These are phyloP conservation scores for Entomortierella beljakovae DNA, from an alignment of 192 early-diverging fungal genomes.

Conservation along the genomic window DNA sequence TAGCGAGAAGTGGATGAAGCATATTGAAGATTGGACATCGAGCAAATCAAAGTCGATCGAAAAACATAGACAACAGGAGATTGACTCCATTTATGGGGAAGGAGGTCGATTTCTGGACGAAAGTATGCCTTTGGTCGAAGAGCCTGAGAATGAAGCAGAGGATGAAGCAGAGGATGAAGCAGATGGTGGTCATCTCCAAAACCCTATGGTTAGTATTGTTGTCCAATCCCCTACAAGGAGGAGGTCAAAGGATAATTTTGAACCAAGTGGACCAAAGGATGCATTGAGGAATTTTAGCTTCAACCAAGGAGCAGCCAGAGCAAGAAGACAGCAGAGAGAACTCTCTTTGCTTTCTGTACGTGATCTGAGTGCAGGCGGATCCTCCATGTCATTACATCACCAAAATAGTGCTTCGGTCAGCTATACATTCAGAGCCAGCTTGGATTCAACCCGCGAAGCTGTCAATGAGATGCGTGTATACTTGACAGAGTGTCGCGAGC, in stretches of 20 bases:
- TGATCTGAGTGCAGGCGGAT: not conserved
- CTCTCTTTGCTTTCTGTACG: conserved; percentile 19
- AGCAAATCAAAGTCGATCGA: conserved; percentile 21
- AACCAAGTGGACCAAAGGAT: not conserved
- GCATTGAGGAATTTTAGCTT: not conserved
- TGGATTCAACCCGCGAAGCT: conserved; percentile 32
- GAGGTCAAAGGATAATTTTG: too few species aligned
- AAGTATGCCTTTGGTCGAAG: conserved; percentile 8
- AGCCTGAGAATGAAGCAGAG: conserved; percentile 18
- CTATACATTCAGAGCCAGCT: conserved; percentile 19
- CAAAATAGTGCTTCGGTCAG: conserved; percentile 1
- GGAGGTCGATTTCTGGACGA: conserved; percentile 10
- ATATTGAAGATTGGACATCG: conserved; percentile 16
- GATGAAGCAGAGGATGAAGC: not conserved
- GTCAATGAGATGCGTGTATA: conserved; percentile 38
- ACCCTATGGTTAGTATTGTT: not conserved
- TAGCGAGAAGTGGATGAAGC: conserved; percentile 44
- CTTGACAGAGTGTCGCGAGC: conserved; percentile 35
- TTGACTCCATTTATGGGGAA: too few species aligned
- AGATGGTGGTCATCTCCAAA: too few species aligned
- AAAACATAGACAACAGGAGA: conserved; percentile 12
- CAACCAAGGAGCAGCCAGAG: conserved; percentile 1
- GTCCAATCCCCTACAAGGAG: too few species aligned
- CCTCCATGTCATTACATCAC: conserved; percentile 29
- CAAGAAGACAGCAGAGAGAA: conserved; percentile 21